Base-by-base conservation (phyloP, 2,329 filamentous ascomycete species). In the Shiraia sp. region DNA sequence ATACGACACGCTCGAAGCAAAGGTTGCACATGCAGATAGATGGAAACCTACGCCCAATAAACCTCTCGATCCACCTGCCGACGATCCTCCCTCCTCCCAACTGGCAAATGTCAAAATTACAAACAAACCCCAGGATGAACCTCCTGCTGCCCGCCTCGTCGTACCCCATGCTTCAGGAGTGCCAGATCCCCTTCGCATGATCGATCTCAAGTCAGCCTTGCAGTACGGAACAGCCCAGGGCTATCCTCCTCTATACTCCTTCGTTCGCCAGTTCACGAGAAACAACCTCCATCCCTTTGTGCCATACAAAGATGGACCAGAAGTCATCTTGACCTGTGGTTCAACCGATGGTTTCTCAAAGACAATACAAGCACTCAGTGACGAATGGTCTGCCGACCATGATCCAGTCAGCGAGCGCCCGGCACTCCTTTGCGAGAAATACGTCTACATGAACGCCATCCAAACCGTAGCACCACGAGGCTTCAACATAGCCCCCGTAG, bases 141-240 rank as follows among this genome's bases (percentile, higher is more conserved):
- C 57, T 5, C 59, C 63, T 2, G 51, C 66, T 6, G 53, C 63
- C 16, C 84, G 85, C 55, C 74, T 96, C 35, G 75, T 81, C 4
- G 83, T 96, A 0, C 91, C 90, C 17, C 88, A 90, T 65, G 73
- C 79, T 34, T 81, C 80, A 10, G 65, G 73, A 3, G 76, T 80
- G 32, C 59, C 73, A 31, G 80, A 91, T 55, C 75, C 79, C 0
- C 57, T 80, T 22, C 80, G 80, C 61, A 88, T 86, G 72, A 88
- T 96, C 57, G 91, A 96, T 65, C 72, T 96, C 22, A 79, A 82
- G 37, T 87, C 87, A 0, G 90, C 90, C 3, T 76, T 96, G 37
- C 91, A 96, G 71, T 96, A 96, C 73, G 89, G 89, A 46, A 81
- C 80, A n/a, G 85, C 87, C 2, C 79, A 86, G 47, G 91, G 91